A percentile compares a stretch with the other conserved stretches of the same genome.
phyloP scores from a whole-genome alignment of 1,284 basidiomycete genomes.

The Marasmius oreades region DNA sequence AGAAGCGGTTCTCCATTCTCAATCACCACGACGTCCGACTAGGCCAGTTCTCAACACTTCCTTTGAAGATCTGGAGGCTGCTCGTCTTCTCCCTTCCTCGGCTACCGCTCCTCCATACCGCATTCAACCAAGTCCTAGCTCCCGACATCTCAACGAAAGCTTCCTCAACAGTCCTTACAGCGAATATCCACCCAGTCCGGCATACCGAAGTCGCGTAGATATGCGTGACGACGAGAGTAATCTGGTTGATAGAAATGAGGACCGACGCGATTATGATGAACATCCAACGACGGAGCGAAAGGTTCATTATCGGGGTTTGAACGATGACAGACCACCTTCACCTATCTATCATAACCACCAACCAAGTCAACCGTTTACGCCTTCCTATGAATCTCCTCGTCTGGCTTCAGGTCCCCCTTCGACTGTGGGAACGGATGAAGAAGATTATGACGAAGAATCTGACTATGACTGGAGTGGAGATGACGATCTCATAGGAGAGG shows the following conservation, averaged over 20 bases:
- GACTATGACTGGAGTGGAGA: constrained; percentile 72
- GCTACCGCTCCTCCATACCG: constrained; percentile 13
- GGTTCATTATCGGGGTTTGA: constrained; percentile 54
- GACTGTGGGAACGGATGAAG: constrained; percentile 49
- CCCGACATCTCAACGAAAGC: background rate
- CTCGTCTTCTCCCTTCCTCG: background rate
- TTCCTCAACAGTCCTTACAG: constrained; percentile 9
- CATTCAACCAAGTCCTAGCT: constrained; percentile 10
- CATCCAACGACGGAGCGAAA: constrained; percentile 25
- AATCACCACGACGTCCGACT: background rate
- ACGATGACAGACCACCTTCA: constrained; percentile 23
- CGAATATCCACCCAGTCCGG: constrained; percentile 21
- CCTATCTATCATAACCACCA: constrained; percentile 21
- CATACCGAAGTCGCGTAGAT: constrained; percentile 18
- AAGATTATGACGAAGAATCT: constrained; percentile 39
- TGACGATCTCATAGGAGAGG: constrained; percentile 67
- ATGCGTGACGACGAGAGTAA: constrained; percentile 17
- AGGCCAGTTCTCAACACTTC: background rate
- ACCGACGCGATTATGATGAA: constrained; percentile 13
- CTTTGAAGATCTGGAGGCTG: background rate
- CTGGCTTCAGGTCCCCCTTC: constrained; percentile 29
- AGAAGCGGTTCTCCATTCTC: too few relatives aligned
- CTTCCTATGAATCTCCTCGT: background rate
- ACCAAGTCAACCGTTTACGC: background rate
- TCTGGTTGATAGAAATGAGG: constrained; percentile 12